Conservation (phyloP, 352 stramenopile genomes). For the Phytophthora hibernalis region DNA sequence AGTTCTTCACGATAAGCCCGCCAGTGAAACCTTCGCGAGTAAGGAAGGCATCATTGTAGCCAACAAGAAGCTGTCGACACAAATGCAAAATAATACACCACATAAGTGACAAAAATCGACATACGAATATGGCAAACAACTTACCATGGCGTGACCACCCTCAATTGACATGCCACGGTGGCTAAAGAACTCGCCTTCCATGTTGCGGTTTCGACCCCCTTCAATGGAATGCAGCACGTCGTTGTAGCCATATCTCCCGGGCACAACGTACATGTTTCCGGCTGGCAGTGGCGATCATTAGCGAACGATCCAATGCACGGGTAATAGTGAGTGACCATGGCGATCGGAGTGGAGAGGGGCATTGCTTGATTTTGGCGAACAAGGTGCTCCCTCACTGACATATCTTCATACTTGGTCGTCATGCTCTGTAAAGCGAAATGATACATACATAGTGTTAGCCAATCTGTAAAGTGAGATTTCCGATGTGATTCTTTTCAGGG, state of each 20-base stretch:
- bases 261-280: slow-evolving; percentile 73
- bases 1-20: slow-evolving; percentile 83
- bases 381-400: slow-evolving; percentile 77
- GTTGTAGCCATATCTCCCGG: slow-evolving; percentile 77
- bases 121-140: neutral
- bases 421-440: slow-evolving; percentile 48
- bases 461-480: neutral
- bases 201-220: slow-evolving; percentile 79
- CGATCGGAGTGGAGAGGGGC: slow-evolving; percentile 76
- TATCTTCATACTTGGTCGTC: slow-evolving; percentile 84
- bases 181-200: slow-evolving; percentile 87
- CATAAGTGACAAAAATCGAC: neutral
- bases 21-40: slow-evolving; percentile 80
- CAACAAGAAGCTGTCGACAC: slow-evolving; percentile 66
- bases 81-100: neutral
- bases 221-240: slow-evolving; percentile 81
- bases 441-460: neutral
- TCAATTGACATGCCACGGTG: slow-evolving; percentile 84
- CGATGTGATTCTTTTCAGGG: neutral
- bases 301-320: slow-evolving; percentile 73
- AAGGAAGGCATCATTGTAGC: slow-evolving; percentile 80
- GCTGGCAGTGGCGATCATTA: slow-evolving; percentile 65
- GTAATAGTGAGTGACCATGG: slow-evolving; percentile 85
- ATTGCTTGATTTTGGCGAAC: slow-evolving; percentile 81
- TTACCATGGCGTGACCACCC: slow-evolving; percentile 81